phyloP scores from a whole-genome alignment of 345 rosid species.

The Arabis alpina region DNA sequence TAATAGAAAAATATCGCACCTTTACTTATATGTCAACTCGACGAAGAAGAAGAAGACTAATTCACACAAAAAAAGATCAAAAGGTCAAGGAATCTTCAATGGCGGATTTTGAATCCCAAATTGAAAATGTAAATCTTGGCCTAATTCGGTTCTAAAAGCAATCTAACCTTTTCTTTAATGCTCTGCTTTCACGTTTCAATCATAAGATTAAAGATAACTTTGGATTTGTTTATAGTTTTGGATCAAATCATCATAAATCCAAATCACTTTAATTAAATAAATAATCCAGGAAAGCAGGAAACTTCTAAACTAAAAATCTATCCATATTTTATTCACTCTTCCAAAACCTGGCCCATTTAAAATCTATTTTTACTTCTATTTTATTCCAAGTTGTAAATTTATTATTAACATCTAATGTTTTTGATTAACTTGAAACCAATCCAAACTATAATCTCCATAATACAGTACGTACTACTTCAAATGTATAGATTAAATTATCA shows the following conservation, averaged over 20 bases:
- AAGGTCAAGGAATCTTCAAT: conserved; percentile 18
- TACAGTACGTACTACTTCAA: too few relatives aligned
- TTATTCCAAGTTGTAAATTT: too few relatives aligned
- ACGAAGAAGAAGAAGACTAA: background rate
- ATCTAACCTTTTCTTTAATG: background rate
- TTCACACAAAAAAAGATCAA: background rate
- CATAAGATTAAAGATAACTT: background rate
- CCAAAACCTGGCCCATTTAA: background rate
- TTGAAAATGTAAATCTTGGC: background rate
- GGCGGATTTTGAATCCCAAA: conserved; percentile 13
- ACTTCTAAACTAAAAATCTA: background rate
- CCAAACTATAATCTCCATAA: too few relatives aligned
- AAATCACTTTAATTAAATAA: background rate
- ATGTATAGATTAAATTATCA: too few relatives aligned
- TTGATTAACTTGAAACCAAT: too few relatives aligned
- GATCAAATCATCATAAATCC: conserved; percentile 10
- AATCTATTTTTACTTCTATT: too few relatives aligned
- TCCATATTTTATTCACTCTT: conserved; percentile 4
- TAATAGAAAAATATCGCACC: conserved; percentile 1
- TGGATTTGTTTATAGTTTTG: conserved; percentile 7
- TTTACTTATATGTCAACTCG: background rate
- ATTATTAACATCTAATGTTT: too few relatives aligned
- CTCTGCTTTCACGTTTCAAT: conserved; percentile 22
- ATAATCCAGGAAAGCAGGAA: background rate
- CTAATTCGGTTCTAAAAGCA: conserved; percentile 3